phyloP scores from a whole-genome alignment of 352 stramenopile species.

The Phytophthora uliginosa region DNA sequence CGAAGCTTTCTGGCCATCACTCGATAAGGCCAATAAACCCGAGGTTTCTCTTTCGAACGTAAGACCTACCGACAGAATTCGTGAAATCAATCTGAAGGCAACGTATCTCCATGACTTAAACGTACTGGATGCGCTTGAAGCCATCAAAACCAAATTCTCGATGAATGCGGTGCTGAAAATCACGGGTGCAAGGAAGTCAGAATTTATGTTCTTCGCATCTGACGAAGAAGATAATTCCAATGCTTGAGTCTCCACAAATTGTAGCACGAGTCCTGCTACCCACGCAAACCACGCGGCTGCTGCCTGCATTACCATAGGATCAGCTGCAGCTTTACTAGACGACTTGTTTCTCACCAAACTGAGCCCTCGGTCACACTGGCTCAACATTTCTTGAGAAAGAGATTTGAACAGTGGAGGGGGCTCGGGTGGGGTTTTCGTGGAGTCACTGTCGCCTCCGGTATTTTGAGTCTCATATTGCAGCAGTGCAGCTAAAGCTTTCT shows the following conservation, averaged over 20 bases:
- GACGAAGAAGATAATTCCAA: background rate
- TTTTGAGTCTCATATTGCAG: slow-evolving; percentile 21
- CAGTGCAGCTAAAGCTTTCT: slow-evolving; percentile 16
- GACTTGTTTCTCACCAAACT: slow-evolving; percentile 7
- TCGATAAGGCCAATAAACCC: background rate
- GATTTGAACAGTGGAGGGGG: slow-evolving; percentile 30
- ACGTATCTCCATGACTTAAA: slow-evolving; percentile 41
- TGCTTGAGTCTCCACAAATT: slow-evolving; percentile 16
- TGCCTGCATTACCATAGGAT: slow-evolving; percentile 6
- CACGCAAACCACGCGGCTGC: slow-evolving; percentile 43
- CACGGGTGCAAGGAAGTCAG: background rate
- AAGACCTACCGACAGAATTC: slow-evolving; percentile 21
- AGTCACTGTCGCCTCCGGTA: background rate
- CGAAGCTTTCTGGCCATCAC: background rate
- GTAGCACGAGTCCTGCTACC: slow-evolving; percentile 35
- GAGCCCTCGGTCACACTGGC: slow-evolving; percentile 17
- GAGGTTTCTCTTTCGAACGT: background rate
- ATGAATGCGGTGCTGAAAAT: slow-evolving; percentile 43
- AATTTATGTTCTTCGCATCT: background rate
- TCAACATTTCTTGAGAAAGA: slow-evolving; percentile 40
- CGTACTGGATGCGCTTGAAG: slow-evolving; percentile 9
- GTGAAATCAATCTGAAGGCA: slow-evolving; percentile 39
- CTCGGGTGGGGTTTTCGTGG: background rate
- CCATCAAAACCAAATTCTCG: slow-evolving; percentile 36
- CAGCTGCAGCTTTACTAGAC: slow-evolving; percentile 11